phyloP scores from a whole-genome alignment of 257 asterid genomes.

The Nicotiana otophora region DNA sequence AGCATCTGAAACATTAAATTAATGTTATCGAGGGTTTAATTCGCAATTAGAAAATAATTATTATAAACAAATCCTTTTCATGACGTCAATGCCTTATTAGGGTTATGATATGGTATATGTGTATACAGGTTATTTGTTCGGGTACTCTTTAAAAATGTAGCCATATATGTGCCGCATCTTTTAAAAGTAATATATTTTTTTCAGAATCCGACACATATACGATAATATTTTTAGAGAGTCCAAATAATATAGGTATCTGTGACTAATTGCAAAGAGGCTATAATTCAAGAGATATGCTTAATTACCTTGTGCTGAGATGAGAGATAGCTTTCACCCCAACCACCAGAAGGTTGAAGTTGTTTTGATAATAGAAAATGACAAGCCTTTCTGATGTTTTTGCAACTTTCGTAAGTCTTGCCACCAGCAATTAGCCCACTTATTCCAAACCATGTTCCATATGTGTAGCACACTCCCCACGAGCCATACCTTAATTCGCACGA shows the following conservation, averaged over 20 bases:
- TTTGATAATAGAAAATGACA: constrained; percentile 58
- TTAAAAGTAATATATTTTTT: no score
- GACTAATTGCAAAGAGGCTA: no score
- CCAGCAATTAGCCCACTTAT: constrained; percentile 43
- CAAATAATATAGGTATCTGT: no score
- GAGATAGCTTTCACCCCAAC: constrained; percentile 79
- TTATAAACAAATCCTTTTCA: not conserved
- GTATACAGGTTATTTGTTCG: no score
- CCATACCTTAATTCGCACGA: constrained; percentile 42
- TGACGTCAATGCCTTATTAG: not conserved
- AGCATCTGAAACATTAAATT: not conserved
- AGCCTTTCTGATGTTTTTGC: constrained; percentile 46
- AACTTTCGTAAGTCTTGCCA: constrained; percentile 44
- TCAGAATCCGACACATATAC: fast-evolving
- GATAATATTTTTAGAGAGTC: no score
- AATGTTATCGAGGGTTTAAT: not conserved
- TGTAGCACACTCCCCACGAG: constrained; percentile 77
- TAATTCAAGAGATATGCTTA: not conserved
- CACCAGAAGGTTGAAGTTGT: constrained; percentile 57
- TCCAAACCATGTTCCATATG: constrained; percentile 77
- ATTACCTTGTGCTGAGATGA: constrained; percentile 60
- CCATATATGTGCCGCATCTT: no score
- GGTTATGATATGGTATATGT: not conserved
- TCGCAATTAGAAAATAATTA: not conserved
- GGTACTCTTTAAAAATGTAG: no score